Percentiles rank a stretch among this genome's conserved stretches.
These are phyloP conservation scores for Sclerotinia spermophila DNA, from an alignment of 2,329 filamentous ascomycete species.

Conservation along the genomic window DNA sequence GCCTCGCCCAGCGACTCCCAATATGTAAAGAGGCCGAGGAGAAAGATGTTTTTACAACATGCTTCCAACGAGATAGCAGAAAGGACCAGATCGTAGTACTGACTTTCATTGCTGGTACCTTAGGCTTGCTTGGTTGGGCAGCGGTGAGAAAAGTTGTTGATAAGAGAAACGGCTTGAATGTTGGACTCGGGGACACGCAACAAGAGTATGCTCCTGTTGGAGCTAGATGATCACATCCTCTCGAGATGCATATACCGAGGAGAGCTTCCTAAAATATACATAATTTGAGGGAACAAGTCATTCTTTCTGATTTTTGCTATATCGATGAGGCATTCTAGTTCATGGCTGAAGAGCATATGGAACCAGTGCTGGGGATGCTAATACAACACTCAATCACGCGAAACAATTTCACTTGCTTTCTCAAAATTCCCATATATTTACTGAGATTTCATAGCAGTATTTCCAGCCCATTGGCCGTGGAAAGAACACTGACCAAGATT, in stretches of 20 bases:
- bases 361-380: neutral
- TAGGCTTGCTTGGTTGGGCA: conserved; percentile 58
- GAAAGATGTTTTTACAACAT: conserved; percentile 58
- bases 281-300: neutral
- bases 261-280: neutral
- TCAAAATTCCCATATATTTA: neutral
- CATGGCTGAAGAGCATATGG: neutral
- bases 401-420: too few species aligned
- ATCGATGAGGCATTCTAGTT: neutral
- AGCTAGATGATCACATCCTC: conserved; percentile 18
- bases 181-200: conserved; percentile 26
- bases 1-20: conserved; percentile 54
- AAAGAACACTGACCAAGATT: neutral
- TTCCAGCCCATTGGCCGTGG: neutral
- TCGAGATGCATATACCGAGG: neutral
- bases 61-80: conserved; percentile 64
- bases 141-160: conserved; percentile 49
- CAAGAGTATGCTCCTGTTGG: conserved; percentile 31
- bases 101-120: conserved; percentile 57
- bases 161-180: conserved; percentile 36
- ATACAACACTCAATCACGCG: neutral
- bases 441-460: neutral
- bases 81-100: conserved; percentile 66
- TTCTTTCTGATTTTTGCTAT: neutral
- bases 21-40: conserved; percentile 62